These are phyloP conservation scores for Straminergon stramineum DNA, from an alignment of 225 moss, liverwort and hornwort species.

Conservation along the genomic window DNA sequence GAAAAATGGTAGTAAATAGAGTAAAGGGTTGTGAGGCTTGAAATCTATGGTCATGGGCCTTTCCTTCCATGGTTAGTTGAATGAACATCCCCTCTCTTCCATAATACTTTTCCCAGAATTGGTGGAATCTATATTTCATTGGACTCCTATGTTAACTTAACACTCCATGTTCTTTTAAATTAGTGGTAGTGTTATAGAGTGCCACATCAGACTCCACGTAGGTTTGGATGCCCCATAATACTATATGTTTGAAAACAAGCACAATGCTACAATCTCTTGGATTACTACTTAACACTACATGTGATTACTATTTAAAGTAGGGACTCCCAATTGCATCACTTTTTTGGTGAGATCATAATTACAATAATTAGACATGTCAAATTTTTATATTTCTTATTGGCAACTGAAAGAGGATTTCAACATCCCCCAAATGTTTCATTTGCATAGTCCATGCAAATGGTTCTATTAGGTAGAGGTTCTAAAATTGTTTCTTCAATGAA, in stretches of 20 bases:
- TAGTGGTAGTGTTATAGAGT: neutral
- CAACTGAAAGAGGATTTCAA: rapidly evolving
- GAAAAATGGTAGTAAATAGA: too few species aligned
- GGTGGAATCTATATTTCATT: too few species aligned
- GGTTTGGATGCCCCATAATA: neutral
- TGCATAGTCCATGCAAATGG: neutral
- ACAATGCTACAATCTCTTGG: neutral
- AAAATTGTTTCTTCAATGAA: neutral
- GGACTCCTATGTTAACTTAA: too few species aligned
- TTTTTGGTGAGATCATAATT: neutral
- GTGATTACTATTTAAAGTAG: neutral
- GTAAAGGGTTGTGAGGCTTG: too few species aligned
- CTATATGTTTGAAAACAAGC: neutral
- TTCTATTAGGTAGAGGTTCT: neutral
- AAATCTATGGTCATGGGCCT: too few species aligned
- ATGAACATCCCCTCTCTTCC: too few species aligned
- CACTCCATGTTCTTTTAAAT: too few species aligned
- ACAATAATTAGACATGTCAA: neutral
- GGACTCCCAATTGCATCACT: neutral
- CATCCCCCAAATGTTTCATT: neutral
- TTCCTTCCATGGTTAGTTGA: too few species aligned
- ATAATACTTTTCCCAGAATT: too few species aligned
- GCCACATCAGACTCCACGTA: neutral
- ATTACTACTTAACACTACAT: neutral
- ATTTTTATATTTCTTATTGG: neutral